Conservation (phyloP, 1,284 basidiomycete species). For the Ceratobasidium sp. region DNA sequence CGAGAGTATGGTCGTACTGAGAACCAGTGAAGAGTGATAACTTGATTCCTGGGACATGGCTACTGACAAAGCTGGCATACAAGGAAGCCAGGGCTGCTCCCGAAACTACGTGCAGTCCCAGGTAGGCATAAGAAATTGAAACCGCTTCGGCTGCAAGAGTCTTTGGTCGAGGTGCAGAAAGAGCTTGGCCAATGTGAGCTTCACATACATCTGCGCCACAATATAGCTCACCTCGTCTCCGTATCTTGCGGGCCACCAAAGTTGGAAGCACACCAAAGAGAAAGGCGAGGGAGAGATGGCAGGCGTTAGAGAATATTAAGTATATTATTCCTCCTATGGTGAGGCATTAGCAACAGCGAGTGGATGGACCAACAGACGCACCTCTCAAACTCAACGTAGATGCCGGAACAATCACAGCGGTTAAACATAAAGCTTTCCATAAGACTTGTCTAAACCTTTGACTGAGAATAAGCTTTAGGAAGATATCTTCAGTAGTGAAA, state of each 20-base stretch:
- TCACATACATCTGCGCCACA: no score
- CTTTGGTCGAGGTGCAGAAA: slow-evolving; percentile 4
- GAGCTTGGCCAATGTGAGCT: background rate
- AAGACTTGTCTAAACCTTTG: slow-evolving; percentile 25
- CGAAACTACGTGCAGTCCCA: slow-evolving; percentile 3
- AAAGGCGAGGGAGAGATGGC: slow-evolving; percentile 8
- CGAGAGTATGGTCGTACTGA: background rate
- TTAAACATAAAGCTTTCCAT: background rate
- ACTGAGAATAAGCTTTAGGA: slow-evolving; percentile 15
- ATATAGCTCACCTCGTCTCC: slow-evolving; percentile 16
- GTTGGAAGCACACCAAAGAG: slow-evolving; percentile 23
- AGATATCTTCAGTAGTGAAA: background rate
- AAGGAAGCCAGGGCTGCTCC: background rate
- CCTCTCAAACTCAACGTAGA: slow-evolving; percentile 23
- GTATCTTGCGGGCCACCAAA: slow-evolving; percentile 25
- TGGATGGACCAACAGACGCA: background rate
- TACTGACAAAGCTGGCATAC: slow-evolving; percentile 17
- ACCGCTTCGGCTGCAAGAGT: slow-evolving; percentile 12
- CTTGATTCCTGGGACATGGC: slow-evolving; percentile 18
- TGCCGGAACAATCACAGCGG: background rate
- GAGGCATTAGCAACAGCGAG: background rate
- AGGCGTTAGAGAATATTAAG: background rate
- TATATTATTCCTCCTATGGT: slow-evolving; percentile 1
- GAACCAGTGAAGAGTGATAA: slow-evolving; percentile 33
- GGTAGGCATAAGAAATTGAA: background rate